Evolutionary conservation across 2,329 filamentous ascomycete genomes (phyloP), one percentile per base, ranked within the genome.

Genomic region (Periglandula ipomoeae): DNA sequence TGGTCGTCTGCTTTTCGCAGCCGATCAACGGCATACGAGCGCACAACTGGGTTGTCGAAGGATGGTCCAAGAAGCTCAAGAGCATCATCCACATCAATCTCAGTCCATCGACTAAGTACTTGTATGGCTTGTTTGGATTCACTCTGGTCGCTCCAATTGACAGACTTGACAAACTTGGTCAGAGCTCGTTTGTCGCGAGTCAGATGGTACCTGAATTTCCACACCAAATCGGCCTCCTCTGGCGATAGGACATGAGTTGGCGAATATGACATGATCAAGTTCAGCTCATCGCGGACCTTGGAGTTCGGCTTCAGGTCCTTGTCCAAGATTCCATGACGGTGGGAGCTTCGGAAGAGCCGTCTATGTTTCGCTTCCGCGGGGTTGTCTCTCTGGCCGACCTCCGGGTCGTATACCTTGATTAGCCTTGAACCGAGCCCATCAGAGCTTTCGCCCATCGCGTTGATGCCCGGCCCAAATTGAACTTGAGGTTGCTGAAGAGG

Each of bases 131-230:
- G 89, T 51, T 87, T 84, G 4, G 87, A 83, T 71, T 98, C 91
- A 52, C 82, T 81, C 42, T 80, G 78, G 63, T 95, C 91, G 44
- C 80, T 81, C 91, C 93, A 98, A 56, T 94, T 90, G 35, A 96
- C 91, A 0, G 91, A 96, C 65, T 97, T 98, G 64, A 97, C 89
- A 58, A 98, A 95, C 60, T 98, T 98, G 30, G 91, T 98, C 50
- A 97, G 73, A 2, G 91, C 87, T 58, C 85, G 76, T 66, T 98
- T 98, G 64, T 98, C 90, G 50, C 89, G 79, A 1, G 90, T 93
- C 20, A 98, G 69, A 64, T 96, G 91, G 65, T 97, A 95, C 50
- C 93, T 79, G 70, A 97, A 98, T 59, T 94, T 93, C 94, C 94
- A 98, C 19, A 98, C 82, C 46, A 96, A 75, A 65, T 98, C 93